phyloP scores from a whole-genome alignment of 257 asterid genomes.

The Solanum chaucha region DNA sequence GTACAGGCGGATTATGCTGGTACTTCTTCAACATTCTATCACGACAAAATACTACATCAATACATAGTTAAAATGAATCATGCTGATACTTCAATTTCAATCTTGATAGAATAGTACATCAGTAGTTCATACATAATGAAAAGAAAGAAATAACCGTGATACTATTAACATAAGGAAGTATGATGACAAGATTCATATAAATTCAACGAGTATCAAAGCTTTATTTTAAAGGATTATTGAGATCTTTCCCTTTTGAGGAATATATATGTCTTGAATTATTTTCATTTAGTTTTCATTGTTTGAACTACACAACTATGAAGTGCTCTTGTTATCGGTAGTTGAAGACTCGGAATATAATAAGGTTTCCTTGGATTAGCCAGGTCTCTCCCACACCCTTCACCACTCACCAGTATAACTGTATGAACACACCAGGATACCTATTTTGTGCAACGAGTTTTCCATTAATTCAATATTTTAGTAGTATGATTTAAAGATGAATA shows the following conservation, averaged over 20 bases:
- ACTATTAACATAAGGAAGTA: background rate
- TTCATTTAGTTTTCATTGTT: background rate
- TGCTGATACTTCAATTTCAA: conserved; percentile 19
- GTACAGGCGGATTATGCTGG: conserved; percentile 25
- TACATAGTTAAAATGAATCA: background rate
- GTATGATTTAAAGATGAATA: background rate
- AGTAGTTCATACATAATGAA: background rate
- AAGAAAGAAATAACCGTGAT: background rate
- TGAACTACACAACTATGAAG: background rate
- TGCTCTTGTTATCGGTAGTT: background rate
- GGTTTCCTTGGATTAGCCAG: background rate
- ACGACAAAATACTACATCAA: background rate
- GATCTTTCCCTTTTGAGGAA: background rate
- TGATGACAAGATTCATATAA: background rate
- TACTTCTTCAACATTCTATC: conserved; percentile 52
- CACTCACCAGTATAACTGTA: background rate
- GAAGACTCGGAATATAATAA: background rate
- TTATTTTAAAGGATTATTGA: background rate
- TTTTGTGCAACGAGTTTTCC: background rate
- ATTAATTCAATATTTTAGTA: background rate
- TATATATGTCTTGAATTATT: background rate
- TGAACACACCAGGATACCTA: background rate
- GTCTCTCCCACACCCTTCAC: background rate
- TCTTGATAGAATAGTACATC: background rate
- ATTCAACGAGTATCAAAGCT: background rate